These are phyloP conservation scores for Wickerhamomyces alni DNA, from an alignment of 805 yeast species.

Conservation along the genomic window DNA sequence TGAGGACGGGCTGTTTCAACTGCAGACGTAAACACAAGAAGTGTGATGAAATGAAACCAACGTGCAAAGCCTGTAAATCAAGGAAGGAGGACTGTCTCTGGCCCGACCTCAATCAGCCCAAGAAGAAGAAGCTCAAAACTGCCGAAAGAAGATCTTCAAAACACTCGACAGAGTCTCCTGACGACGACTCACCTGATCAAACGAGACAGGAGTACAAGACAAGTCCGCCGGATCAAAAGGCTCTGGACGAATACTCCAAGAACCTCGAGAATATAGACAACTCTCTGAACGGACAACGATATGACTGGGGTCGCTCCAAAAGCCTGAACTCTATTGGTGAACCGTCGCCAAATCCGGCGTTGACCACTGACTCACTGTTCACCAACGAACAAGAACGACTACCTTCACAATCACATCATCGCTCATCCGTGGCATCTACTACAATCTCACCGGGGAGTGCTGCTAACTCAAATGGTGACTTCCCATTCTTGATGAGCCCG, in stretches of 20 bases:
- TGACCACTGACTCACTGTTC: not conserved
- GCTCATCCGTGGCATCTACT: not conserved
- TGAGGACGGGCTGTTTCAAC: slow-evolving; percentile 42
- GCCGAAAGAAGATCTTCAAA: not conserved
- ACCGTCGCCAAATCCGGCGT: not conserved
- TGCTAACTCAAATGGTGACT: not conserved
- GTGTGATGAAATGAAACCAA: slow-evolving; percentile 51
- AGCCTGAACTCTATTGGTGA: too few species aligned
- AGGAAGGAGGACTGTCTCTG: slow-evolving; percentile 30
- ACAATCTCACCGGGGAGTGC: not conserved
- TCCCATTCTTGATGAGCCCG: slow-evolving; percentile 5
- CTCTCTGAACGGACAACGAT: slow-evolving; percentile 4
- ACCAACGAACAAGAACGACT: not conserved
- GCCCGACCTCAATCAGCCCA: slow-evolving; percentile 13
- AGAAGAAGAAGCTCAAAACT: not conserved
- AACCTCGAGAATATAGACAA: slow-evolving; percentile 12
- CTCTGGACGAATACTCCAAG: slow-evolving; percentile 9
- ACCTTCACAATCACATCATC: not conserved
- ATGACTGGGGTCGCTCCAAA: too few species aligned
- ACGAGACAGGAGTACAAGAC: not conserved
- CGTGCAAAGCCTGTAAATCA: slow-evolving; percentile 33
- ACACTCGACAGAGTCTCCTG: too few species aligned
- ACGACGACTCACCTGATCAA: too few species aligned
- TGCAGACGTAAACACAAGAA: slow-evolving; percentile 48
- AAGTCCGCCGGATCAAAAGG: slow-evolving; percentile 3